These are phyloP conservation scores for Ustilago sp. DNA, from an alignment of 1,284 basidiomycete species.

Conservation along the genomic window DNA sequence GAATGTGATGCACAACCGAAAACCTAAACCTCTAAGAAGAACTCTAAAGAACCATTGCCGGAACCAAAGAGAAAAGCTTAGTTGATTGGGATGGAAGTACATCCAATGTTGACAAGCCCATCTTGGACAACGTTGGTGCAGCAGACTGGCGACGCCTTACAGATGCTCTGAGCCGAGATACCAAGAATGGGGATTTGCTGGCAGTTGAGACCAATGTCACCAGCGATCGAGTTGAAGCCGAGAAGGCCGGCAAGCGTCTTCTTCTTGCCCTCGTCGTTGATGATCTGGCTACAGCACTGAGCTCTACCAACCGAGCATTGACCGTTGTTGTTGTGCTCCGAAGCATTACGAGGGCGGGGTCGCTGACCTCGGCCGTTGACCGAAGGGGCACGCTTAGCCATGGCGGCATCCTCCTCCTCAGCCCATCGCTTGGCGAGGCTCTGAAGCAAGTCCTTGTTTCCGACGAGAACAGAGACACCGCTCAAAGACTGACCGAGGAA, in stretches of 20 bases:
- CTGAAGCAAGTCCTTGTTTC: constrained; percentile 41
- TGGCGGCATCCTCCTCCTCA: constrained; percentile 39
- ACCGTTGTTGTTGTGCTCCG: constrained; percentile 52
- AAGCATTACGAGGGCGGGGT: constrained; percentile 25
- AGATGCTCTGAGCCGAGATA: constrained; percentile 41
- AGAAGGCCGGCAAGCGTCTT: constrained; percentile 53
- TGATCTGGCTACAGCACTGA: constrained; percentile 53
- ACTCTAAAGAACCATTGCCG: background rate
- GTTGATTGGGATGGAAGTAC: constrained; percentile 59
- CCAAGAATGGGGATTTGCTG: constrained; percentile 50
- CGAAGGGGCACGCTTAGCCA: constrained; percentile 42
- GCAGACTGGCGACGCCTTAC: constrained; percentile 56
- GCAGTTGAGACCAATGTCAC: constrained; percentile 55
- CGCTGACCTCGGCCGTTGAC: constrained; percentile 43
- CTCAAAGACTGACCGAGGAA: constrained; percentile 26
- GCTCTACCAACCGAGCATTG: constrained; percentile 52
- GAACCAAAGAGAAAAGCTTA: constrained; percentile 19
- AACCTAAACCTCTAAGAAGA: constrained; percentile 11
- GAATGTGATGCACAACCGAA: constrained; percentile 1
- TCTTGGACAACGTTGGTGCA: constrained; percentile 57
- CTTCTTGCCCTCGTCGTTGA: constrained; percentile 53
- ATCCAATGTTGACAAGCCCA: constrained; percentile 59
- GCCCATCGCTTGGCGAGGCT: constrained; percentile 33
- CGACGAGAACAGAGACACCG: constrained; percentile 42
- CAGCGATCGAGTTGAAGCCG: constrained; percentile 48